These are phyloP conservation scores for Lasiodiplodia sp. DNA, from an alignment of 2,329 filamentous ascomycete genomes.

Conservation along the genomic window DNA sequence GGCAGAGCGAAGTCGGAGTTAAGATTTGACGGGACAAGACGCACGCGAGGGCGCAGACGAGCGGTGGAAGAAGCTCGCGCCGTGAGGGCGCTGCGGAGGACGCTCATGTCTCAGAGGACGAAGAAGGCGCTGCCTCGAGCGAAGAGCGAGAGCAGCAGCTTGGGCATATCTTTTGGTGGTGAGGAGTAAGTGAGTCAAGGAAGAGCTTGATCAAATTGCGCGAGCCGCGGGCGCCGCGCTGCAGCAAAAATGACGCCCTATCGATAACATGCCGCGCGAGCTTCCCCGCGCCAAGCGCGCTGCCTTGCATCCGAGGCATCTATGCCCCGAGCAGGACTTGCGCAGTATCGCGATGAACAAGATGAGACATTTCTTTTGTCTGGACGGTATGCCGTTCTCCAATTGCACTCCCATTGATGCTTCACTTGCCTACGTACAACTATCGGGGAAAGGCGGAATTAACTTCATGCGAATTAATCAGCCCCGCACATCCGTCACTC, in stretches of 20 bases:
- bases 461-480: slow-evolving; percentile 1
- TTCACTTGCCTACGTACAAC: background rate
- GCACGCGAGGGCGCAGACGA: slow-evolving; percentile 18
- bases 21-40: slow-evolving; percentile 3
- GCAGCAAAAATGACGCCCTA: slow-evolving; percentile 25
- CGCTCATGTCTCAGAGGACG: slow-evolving; percentile 29
- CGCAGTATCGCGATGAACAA: background rate
- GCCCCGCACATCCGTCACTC: slow-evolving; percentile 14
- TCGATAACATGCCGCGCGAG: slow-evolving; percentile 16
- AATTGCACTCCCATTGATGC: background rate
- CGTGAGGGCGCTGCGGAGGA: slow-evolving; percentile 17
- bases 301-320: background rate
- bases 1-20: slow-evolving; percentile 26
- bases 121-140: slow-evolving; percentile 22
- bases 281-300: background rate
- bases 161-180: slow-evolving; percentile 17
- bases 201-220: background rate
- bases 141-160: slow-evolving; percentile 25
- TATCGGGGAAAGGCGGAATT: background rate
- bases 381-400: background rate
- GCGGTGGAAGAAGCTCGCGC: slow-evolving; percentile 14
- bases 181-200: slow-evolving; percentile 27
- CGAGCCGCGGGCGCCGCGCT: background rate
- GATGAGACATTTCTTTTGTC: background rate
- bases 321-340: background rate